Percentiles rank a stretch among this genome's conserved stretches.
These are phyloP conservation scores for Agrocybe pediades DNA, from an alignment of 768 basidiomycete genomes.

Conservation along the genomic window DNA sequence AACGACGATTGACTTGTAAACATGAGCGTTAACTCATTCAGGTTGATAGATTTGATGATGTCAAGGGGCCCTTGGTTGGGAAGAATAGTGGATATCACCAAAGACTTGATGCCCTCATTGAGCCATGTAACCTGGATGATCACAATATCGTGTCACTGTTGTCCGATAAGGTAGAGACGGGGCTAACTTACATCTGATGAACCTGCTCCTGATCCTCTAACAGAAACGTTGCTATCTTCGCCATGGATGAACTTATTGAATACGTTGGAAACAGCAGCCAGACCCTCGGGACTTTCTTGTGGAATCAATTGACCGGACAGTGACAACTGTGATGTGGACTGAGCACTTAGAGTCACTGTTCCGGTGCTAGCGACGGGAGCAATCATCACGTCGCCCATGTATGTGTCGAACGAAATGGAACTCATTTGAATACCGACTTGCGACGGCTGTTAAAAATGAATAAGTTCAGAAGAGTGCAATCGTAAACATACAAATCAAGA, in stretches of 20 bases:
- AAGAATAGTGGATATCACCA: conserved; percentile 58
- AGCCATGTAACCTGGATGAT: conserved; percentile 79
- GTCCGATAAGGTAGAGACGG: no score
- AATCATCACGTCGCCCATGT: conserved; percentile 51
- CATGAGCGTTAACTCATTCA: conserved; percentile 59
- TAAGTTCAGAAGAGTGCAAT: conserved; percentile 1
- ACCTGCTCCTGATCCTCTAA: conserved; percentile 61
- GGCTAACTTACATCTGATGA: no score
- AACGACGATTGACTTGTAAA: conserved; percentile 63
- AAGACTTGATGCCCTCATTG: conserved; percentile 67
- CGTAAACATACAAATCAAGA: not conserved
- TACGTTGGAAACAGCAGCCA: conserved; percentile 59
- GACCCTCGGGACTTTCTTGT: conserved; percentile 51
- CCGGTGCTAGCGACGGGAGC: conserved; percentile 56
- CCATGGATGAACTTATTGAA: conserved; percentile 78
- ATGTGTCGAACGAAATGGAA: conserved; percentile 63
- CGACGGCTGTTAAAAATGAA: conserved; percentile 61
- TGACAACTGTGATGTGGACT: conserved; percentile 49
- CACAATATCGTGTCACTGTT: no score
- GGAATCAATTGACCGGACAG: conserved; percentile 67
- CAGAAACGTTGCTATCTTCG: conserved; percentile 56
- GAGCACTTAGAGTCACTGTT: conserved; percentile 55
- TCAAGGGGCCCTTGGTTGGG: conserved; percentile 63
- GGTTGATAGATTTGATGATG: conserved; percentile 63
- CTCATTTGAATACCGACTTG: conserved; percentile 72